Base-by-base conservation (phyloP, 768 basidiomycete genomes). In the Auriscalpium microsporum region DNA sequence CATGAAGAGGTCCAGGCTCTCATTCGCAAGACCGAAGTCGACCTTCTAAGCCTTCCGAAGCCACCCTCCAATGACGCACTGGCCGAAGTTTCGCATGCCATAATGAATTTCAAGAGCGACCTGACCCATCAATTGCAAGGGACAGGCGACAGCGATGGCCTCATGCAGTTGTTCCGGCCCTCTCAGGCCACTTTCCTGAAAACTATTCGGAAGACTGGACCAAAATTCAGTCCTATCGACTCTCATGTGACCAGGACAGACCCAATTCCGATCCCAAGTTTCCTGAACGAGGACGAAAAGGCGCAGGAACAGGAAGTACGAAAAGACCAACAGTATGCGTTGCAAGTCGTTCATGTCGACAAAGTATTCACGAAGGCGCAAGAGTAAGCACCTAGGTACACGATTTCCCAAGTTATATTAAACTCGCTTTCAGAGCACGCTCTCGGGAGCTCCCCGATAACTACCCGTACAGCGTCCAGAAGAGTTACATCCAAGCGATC, bases 131-230 rank as follows among this genome's bases (percentile, higher is more conserved):
- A 76, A 10, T 67, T 84, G 9, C 72, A 78, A 36, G 85, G 84
- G 1, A 69, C 78, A 0, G 74, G 82, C 0, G 71, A 73, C 16
- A 64, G 71, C 17, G 66, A 72, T 2, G 82, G 82, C 0, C 63
- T 86, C 1, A 52, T 84, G 1, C 83, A 85, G 55, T 50, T 62
- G 0, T 78, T 86, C 10, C 75, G 75, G 4, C 74, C 75, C 0
- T 67, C 70, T 0, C 77, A 80, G 44, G 65, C 72, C 13, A 40
- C 33, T 0, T 86, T 86, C 64, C 69, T 73, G 10, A 49, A 47
- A 0, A 64, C 68, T 1, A 79, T 85, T 40, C 70, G 73, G 1
- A 38, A 4, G 4, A 28, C 28, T 28, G 28, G 28, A 7, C 28
- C 28, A 28, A 28, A 28, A 28, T 28, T 28, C 28, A 28, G 28